Conservation (phyloP, 2,329 filamentous ascomycete species). For the Sphaerulina musiva region DNA sequence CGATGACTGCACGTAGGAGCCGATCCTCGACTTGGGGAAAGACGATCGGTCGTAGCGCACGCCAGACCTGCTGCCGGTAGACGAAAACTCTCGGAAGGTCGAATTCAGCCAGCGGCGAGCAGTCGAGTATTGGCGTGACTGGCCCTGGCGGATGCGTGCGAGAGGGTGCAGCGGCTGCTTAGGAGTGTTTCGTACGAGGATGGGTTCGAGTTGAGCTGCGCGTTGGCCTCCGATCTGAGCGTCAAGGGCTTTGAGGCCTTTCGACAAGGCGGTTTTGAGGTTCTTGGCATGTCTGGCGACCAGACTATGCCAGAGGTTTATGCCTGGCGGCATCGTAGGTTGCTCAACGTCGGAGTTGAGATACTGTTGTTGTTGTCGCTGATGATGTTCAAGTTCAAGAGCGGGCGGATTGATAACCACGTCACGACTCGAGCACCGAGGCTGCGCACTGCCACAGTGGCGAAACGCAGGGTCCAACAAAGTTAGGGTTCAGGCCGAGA, state of each 20-base stretch:
- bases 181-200: conserved; percentile 51
- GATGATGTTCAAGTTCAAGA: background rate
- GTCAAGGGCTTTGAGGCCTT: conserved; percentile 28
- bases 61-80: conserved; percentile 32
- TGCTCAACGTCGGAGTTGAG: conserved; percentile 13
- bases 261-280: conserved; percentile 29
- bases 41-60: conserved; percentile 46
- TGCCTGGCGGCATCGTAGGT: conserved; percentile 33
- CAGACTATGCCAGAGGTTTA: conserved; percentile 34
- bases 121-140: conserved; percentile 59
- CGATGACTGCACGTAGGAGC: conserved; percentile 53
- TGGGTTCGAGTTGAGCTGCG: conserved; percentile 48
- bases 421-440: background rate
- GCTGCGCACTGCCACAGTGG: background rate
- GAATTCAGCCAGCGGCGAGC: conserved; percentile 39
- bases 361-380: conserved; percentile 8
- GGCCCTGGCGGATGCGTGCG: conserved; percentile 57
- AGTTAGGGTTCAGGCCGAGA: background rate
- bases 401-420: background rate
- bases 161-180: conserved; percentile 56
- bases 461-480: conserved; percentile 1
- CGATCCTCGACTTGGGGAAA: conserved; percentile 52
- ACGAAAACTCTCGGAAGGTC: conserved; percentile 48
- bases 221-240: conserved; percentile 33
- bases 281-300: conserved; percentile 31